Evolutionary conservation across 2,329 filamentous ascomycete species (phyloP), one percentile per base, ranked within the genome.

Genomic region (Penicillium sp.): DNA sequence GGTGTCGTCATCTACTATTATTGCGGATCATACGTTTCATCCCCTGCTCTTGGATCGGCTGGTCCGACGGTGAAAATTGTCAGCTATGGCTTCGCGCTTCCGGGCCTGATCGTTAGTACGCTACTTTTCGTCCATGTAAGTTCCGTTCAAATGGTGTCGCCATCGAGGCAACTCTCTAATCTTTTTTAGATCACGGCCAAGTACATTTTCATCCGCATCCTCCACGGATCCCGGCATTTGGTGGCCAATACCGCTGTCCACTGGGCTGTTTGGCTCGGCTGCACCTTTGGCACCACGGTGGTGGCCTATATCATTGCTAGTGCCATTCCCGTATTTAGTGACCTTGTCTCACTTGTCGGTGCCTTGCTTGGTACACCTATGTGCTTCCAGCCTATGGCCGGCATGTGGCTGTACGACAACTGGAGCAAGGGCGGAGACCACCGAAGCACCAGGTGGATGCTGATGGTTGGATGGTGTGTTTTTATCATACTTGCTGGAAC

Each of bases 21-120:
- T 55, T 76, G 73, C 51, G 75, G 76, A 0, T 71, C 70, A 0
- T 74, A 69, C 44, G 72, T 78, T 3, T 69, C 75, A 0, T 76
- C 74, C 0, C 76, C 75, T 0, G 74, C 74, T 1, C 66, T 78
- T 4, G 76, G 74, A 1, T 75, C 72, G 27, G 75, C 74, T 1
- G 75, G 75, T 15, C 46, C 48, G 18, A 37, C 32, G 18, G 45
- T 51, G 50, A 76, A 76, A 61, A 75, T 69, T 49, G 60, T 75
- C 18, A 66, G 65, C 44, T 77, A 75, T 43, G 74, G 73, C 15
- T 52, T 66, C 37, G 64, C 58, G 8, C 53, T 66, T 9, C 60
- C 59, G 1, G 62, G 63, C 0, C 46, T 72, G 35, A 44, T 65
- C 41, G 59, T 64, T 40, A 54, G 46, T 4, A 54, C 56, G 10